These are phyloP conservation scores for Tulasnella sp. DNA, from an alignment of 768 basidiomycete species.

Conservation along the genomic window DNA sequence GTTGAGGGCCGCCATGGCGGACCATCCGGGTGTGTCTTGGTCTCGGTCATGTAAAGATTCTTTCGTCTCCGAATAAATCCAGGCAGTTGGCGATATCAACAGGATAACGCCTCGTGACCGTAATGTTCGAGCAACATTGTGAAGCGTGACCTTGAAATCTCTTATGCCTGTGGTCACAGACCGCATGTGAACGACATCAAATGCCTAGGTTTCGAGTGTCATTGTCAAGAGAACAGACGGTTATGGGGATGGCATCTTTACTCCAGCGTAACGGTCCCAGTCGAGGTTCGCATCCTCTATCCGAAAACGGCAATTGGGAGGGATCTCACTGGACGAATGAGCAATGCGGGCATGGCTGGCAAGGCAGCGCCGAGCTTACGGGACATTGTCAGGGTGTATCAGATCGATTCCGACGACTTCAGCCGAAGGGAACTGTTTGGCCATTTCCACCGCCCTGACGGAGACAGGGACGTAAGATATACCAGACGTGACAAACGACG, in stretches of 20 bases:
- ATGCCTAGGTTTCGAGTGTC: not conserved
- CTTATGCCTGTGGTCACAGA: not conserved
- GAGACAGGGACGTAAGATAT: not conserved
- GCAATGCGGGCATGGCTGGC: not conserved
- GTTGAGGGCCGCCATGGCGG: constrained; percentile 13
- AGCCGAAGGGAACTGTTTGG: constrained; percentile 5
- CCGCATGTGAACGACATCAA: constrained; percentile 21
- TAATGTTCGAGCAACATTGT: constrained; percentile 16
- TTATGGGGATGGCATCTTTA: not conserved
- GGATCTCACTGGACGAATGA: not conserved
- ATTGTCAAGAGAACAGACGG: not conserved
- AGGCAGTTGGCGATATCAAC: not conserved
- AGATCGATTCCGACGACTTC: constrained; percentile 17
- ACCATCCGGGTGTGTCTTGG: not conserved
- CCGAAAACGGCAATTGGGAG: constrained; percentile 17
- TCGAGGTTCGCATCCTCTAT: constrained; percentile 14
- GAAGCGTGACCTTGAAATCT: not conserved
- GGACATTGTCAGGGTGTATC: not conserved
- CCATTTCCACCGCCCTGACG: constrained; percentile 14
- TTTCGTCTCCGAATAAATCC: not conserved
- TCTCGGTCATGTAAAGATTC: not conserved
- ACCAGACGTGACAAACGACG: not conserved
- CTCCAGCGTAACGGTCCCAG: constrained; percentile 14
- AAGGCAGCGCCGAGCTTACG: not conserved
- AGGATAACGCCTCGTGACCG: constrained; percentile 5